A percentile compares a stretch with the other conserved stretches of the same genome.
phyloP scores from a whole-genome alignment of 805 yeast genomes.

The Candida maesae region DNA sequence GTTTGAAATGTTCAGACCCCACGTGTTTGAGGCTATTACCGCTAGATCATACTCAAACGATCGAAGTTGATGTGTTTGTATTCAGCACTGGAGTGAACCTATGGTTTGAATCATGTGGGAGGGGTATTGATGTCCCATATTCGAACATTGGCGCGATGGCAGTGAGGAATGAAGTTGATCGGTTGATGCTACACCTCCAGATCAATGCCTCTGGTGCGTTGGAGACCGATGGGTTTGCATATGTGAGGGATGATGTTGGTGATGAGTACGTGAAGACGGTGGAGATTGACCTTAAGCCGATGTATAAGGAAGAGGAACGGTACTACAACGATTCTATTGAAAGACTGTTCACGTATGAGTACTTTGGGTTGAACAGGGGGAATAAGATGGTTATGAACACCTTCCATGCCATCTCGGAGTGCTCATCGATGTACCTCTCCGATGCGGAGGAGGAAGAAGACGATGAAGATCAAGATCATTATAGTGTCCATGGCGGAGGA shows the following conservation, averaged over 20 bases:
- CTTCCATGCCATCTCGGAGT: conserved; percentile 34
- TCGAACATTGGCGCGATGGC: conserved; percentile 21
- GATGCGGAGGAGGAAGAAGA: conserved; percentile 9
- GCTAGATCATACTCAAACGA: conserved; percentile 10
- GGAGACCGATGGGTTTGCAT: conserved; percentile 7
- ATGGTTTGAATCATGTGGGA: conserved; percentile 35
- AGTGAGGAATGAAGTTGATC: conserved; percentile 8
- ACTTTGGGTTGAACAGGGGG: conserved; percentile 39
- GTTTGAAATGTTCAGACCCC: conserved; percentile 14
- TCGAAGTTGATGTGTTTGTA: conserved; percentile 34
- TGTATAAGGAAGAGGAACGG: conserved; percentile 33
- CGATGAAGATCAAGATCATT: too few relatives aligned
- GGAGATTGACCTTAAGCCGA: conserved; percentile 36
- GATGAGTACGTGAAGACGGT: conserved; percentile 8
- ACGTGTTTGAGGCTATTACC: conserved; percentile 13
- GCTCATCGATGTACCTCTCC: conserved; percentile 21
- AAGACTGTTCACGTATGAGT: conserved; percentile 32
- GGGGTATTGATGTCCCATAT: conserved; percentile 37
- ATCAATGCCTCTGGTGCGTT: conserved; percentile 9
- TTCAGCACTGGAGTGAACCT: conserved; percentile 34
- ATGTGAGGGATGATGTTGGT: too few relatives aligned
- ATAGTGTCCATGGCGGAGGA: not conserved
- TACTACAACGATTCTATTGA: conserved; percentile 33
- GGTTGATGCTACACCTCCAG: conserved; percentile 5
- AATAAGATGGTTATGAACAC: conserved; percentile 35